Evolutionary conservation across 352 stramenopile genomes (phyloP).

Genomic region (Globisporangium cederbergense): DNA sequence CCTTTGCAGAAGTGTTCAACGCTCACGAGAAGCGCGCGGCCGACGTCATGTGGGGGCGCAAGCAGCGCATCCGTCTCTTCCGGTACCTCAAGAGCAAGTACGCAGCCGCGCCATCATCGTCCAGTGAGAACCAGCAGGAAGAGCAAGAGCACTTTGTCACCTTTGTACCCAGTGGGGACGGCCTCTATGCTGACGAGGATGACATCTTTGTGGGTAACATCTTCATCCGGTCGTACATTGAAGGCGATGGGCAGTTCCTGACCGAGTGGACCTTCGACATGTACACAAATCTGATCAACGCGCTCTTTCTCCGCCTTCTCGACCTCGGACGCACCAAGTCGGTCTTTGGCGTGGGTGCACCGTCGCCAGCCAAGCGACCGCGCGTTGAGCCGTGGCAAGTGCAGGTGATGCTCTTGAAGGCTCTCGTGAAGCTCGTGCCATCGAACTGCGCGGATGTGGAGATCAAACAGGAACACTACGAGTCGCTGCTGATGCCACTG

Average conservation of each 20-base stretch:
- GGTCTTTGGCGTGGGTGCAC: constrained; percentile 30
- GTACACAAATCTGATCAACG: constrained; percentile 61
- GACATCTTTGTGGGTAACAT: constrained; percentile 82
- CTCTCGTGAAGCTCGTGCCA: constrained; percentile 58
- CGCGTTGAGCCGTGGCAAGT: constrained; percentile 61
- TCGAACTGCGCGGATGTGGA: constrained; percentile 48
- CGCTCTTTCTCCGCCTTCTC: constrained; percentile 53
- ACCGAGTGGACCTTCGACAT: constrained; percentile 72
- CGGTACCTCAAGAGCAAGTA: constrained; percentile 68
- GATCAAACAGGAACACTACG: constrained; percentile 55
- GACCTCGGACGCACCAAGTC: constrained; percentile 56
- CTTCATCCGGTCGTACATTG: constrained; percentile 78
- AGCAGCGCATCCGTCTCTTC: constrained; percentile 56
- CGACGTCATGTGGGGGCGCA: constrained; percentile 71
- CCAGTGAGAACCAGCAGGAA: constrained; percentile 27
- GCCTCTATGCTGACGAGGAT: constrained; percentile 34
- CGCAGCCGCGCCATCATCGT: constrained; percentile 23
- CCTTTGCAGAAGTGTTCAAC: constrained; percentile 73
- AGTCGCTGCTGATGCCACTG: constrained; percentile 58
- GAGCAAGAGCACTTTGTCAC: constrained; percentile 17
- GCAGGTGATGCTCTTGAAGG: constrained; percentile 78
- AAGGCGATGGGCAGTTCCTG: constrained; percentile 75
- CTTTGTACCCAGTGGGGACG: constrained; percentile 11
- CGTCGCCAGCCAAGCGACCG: constrained; percentile 11
- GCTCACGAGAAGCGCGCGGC: constrained; percentile 59